Evolutionary conservation across 129 eudicot genomes (phyloP).

Genomic region (Logfia minima): DNA sequence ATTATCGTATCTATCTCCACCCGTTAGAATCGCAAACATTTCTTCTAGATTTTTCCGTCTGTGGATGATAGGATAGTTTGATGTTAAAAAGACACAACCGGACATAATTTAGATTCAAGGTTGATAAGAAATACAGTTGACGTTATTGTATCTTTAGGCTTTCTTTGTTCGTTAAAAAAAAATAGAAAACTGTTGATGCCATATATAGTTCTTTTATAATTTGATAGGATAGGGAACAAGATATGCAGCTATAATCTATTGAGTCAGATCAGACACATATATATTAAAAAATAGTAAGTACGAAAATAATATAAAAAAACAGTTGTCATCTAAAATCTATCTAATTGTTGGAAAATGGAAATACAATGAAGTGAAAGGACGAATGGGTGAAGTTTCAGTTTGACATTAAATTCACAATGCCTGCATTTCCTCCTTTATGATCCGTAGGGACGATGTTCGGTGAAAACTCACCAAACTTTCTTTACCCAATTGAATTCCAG

Average conservation of each 20-base stretch:
- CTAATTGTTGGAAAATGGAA: not conserved
- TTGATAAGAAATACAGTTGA: too few relatives aligned
- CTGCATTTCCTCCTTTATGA: constrained; percentile 12
- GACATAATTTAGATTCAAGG: too few relatives aligned
- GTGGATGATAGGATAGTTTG: too few relatives aligned
- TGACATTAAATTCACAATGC: constrained; percentile 13
- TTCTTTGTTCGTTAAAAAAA: not conserved
- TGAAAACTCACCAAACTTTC: constrained; percentile 36
- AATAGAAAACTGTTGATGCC: not conserved
- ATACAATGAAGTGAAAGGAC: not conserved
- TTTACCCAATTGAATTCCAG: constrained; percentile 25
- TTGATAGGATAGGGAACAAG: not conserved
- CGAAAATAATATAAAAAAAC: not conserved
- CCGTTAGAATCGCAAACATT: too few relatives aligned
- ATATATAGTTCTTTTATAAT: not conserved
- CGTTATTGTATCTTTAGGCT: too few relatives aligned
- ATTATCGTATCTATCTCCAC: too few relatives aligned
- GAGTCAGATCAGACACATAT: too few relatives aligned
- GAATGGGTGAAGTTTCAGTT: constrained; percentile 5
- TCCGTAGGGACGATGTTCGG: constrained; percentile 24
- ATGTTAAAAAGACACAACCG: too few relatives aligned
- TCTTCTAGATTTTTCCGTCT: too few relatives aligned
- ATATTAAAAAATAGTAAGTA: not conserved
- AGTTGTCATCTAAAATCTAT: not conserved
- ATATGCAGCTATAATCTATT: not conserved